These are phyloP conservation scores for Cystobasidium tubakii DNA, from an alignment of 768 basidiomycete species.

Conservation along the genomic window DNA sequence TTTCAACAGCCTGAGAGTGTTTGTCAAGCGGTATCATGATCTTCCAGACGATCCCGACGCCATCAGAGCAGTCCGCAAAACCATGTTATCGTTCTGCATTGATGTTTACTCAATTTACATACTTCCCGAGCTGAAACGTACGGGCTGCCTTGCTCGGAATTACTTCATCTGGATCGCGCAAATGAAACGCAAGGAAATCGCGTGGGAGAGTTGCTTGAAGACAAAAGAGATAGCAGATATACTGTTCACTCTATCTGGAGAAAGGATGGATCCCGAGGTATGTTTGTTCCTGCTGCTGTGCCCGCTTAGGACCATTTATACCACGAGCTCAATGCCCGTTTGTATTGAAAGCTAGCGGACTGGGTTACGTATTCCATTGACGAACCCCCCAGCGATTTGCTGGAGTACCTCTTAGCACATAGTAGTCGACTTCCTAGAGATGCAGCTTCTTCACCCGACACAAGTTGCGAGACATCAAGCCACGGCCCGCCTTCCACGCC, in stretches of 20 bases:
- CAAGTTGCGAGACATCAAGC: neutral
- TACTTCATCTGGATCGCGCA: neutral
- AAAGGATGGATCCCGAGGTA: constrained; percentile 24
- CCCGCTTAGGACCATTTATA: too few species aligned
- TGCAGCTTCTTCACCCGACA: neutral
- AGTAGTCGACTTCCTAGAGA: neutral
- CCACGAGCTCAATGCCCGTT: too few species aligned
- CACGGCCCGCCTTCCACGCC: neutral
- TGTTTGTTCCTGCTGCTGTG: too few species aligned
- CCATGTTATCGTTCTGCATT: neutral
- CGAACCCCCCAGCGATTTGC: neutral
- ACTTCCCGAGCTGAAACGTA: neutral
- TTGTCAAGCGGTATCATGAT: neutral
- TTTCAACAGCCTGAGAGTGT: neutral
- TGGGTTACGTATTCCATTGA: neutral
- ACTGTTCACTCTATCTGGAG: neutral
- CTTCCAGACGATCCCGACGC: neutral
- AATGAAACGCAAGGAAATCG: neutral
- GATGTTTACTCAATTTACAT: neutral
- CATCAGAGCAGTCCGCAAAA: neutral
- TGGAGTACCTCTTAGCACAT: neutral
- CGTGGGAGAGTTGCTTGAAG: too few species aligned
- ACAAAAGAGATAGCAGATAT: neutral
- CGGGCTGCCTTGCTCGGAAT: neutral
- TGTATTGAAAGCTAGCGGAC: neutral